A percentile compares a stretch with the other conserved stretches of the same genome.
Evolutionary conservation across 2,329 filamentous ascomycete genomes (phyloP).

Genomic region (Ascochyta fabae): DNA sequence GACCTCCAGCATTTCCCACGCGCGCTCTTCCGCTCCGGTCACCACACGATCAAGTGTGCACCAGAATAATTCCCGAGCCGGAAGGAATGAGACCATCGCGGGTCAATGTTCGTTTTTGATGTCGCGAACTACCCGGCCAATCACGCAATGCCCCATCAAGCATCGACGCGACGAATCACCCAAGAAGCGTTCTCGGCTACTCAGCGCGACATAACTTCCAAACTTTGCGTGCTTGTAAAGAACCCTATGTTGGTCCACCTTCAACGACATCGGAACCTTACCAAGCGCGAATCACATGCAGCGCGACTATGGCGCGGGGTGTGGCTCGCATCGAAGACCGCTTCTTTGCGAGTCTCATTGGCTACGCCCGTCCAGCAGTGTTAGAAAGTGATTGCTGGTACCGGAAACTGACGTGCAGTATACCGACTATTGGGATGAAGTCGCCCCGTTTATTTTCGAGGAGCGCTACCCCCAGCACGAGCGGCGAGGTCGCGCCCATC

Average conservation of each 20-base stretch:
- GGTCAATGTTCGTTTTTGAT: conserved; percentile 25
- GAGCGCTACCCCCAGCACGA: background rate
- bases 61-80: conserved; percentile 15
- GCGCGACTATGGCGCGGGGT: background rate
- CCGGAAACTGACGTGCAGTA: background rate
- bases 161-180: conserved; percentile 30
- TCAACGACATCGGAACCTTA: conserved; percentile 5
- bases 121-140: conserved; percentile 40
- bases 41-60: conserved; percentile 9
- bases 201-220: conserved; percentile 18
- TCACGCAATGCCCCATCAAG: conserved; percentile 42
- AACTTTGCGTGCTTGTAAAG: conserved; percentile 34
- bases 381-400: background rate
- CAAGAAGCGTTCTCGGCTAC: background rate
- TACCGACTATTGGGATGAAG: background rate
- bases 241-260: background rate
- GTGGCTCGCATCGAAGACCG: conserved; percentile 1
- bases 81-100: conserved; percentile 12
- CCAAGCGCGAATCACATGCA: conserved; percentile 3
- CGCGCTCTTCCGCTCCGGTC: conserved; percentile 14
- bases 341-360: background rate
- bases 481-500: background rate
- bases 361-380: background rate
- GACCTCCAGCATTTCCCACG: conserved; percentile 2
- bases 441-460: background rate